Base-by-base conservation (phyloP, 2,329 filamentous ascomycete genomes). In the Chaetomiaceae sp. region DNA sequence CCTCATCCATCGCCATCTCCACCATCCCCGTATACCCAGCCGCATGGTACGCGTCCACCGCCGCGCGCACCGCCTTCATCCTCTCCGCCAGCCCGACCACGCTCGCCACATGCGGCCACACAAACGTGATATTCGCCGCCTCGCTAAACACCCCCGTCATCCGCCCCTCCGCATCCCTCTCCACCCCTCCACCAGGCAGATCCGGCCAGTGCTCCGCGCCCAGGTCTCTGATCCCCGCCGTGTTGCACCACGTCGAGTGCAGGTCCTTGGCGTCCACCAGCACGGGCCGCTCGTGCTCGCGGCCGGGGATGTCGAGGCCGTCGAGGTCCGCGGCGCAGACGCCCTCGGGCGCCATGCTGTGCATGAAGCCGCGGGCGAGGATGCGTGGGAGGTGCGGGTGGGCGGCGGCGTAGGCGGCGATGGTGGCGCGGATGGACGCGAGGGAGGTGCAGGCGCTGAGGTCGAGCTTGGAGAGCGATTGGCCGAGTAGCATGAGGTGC, bases 1-100 rank as follows among this genome's bases (percentile, higher is more conserved):
- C 73, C 44, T 78, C 72, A 53, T 80, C 74, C 73, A 79, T 76
- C 3, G 75, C 75, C 75, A 80, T 78, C 49, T 80, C 76, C 9
- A 79, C 64, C 33, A 75, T 59, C 2, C 75, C 74, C 2, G 76
- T 79, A 54, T 75, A 77, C 3, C 76, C 76, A 1, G 66, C 66
- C 1, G 65, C 62, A 48, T 68, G 70, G 53, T 78, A 79, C 9
- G 71, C 69, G 1, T 62, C 52, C 20, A 79, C 65, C 0, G 74
- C 76, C 1, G 65, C 67, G 37, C 58, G 59, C 20, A 79, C 58
- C 2, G 73, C 69, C 3, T 61, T 64, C 11, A 69, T 59, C 43
- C 76, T 71, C 52, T 78, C 73, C 15, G 70, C 67, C 49, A 74
- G 63, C 6, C 68, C 66, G 1, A 74, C 67, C 3, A 73, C 68